These are phyloP conservation scores for Gossypium rotundifolium DNA, from an alignment of 345 rosid genomes.

Conservation along the genomic window DNA sequence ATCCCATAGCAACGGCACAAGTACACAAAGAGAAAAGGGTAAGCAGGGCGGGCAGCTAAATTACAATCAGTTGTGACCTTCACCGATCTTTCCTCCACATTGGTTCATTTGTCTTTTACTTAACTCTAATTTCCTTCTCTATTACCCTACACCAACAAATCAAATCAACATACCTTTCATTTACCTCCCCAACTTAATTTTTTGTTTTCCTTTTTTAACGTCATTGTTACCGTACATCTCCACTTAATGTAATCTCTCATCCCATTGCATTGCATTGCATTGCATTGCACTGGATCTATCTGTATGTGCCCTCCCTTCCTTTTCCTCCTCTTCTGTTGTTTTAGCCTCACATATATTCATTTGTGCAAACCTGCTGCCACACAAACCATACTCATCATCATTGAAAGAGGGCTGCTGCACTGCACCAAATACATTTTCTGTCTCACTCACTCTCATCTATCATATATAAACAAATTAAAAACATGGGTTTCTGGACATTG, in stretches of 20 bases:
- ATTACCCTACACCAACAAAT: conserved; percentile 5
- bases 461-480: not conserved
- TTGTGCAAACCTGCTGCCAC: not conserved
- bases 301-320: not conserved
- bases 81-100: not conserved
- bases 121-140: not conserved
- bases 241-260: not conserved
- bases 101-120: not conserved
- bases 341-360: not conserved
- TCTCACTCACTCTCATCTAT: not conserved
- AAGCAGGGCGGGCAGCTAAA: not conserved
- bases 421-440: not conserved
- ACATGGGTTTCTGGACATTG: conserved; percentile 86
- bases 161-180: not conserved
- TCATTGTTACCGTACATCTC: not conserved
- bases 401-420: not conserved
- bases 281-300: not conserved
- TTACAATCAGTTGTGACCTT: not conserved
- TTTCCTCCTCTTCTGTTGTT: conserved; percentile 1
- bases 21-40: not conserved
- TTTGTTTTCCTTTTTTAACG: not conserved
- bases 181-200: not conserved
- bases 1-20: too few species aligned
- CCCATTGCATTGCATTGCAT: not conserved
- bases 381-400: not conserved